Percentiles rank a stretch among this genome's conserved stretches.
These are phyloP conservation scores for Crotalaria pallida DNA, from an alignment of 306 rosid species.

Conservation along the genomic window DNA sequence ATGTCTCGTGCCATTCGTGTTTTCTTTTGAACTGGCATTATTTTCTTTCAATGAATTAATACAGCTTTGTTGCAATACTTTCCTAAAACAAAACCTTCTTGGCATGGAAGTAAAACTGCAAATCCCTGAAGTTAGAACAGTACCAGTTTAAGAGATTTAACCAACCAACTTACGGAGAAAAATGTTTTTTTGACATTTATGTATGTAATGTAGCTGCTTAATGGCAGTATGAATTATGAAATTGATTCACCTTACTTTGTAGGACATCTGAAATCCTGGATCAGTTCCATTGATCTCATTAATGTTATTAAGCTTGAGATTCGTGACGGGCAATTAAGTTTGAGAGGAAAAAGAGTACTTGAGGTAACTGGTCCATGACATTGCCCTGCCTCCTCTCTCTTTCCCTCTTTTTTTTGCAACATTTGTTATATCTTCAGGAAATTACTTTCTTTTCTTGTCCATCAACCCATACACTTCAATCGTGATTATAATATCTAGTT, in stretches of 20 bases:
- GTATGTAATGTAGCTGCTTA: neutral
- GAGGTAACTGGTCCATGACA: slow-evolving; percentile 47
- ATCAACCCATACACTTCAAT: neutral
- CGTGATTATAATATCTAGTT: slow-evolving; percentile 14
- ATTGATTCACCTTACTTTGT: slow-evolving; percentile 22
- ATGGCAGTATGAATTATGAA: neutral
- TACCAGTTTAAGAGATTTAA: neutral
- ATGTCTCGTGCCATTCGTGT: neutral
- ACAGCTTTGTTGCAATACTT: neutral
- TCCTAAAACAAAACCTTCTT: neutral
- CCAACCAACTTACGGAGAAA: neutral
- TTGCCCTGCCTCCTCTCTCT: neutral
- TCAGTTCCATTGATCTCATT: slow-evolving; percentile 81
- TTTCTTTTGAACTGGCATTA: neutral
- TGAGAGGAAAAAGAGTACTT: slow-evolving; percentile 95
- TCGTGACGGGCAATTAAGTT: slow-evolving; percentile 90
- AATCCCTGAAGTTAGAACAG: neutral
- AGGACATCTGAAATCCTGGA: slow-evolving; percentile 86
- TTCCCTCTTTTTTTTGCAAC: neutral
- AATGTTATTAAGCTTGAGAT: slow-evolving; percentile 84
- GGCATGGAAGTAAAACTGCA: slow-evolving; percentile 9
- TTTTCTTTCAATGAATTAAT: neutral
- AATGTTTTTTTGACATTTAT: neutral
- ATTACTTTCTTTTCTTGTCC: slow-evolving; percentile 14
- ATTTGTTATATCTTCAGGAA: neutral